phyloP scores from a whole-genome alignment of 768 basidiomycete species.

The Rhizopogon roseolus region DNA sequence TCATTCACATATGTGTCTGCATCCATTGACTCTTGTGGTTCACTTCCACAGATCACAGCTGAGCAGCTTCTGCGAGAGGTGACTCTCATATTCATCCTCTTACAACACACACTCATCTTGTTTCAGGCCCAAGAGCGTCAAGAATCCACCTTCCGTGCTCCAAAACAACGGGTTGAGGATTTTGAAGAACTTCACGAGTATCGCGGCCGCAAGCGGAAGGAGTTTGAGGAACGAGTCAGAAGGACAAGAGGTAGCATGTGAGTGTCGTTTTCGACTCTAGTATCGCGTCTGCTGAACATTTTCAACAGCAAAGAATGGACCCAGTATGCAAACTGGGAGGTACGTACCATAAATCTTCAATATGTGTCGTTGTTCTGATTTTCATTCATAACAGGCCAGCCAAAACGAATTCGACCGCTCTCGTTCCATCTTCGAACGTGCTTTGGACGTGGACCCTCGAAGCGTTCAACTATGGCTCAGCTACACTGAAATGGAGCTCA shows the following conservation, averaged over 20 bases:
- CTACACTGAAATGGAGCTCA: slow-evolving; percentile 97
- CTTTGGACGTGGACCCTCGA: slow-evolving; percentile 90
- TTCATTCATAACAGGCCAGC: slow-evolving; percentile 52
- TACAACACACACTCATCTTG: not conserved
- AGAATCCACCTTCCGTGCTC: slow-evolving; percentile 86
- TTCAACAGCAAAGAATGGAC: slow-evolving; percentile 77
- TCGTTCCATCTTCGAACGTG: slow-evolving; percentile 93
- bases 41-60: slow-evolving; percentile 76
- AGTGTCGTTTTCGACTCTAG: slow-evolving; percentile 19
- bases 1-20: not conserved
- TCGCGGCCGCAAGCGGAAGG: slow-evolving; percentile 85
- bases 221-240: slow-evolving; percentile 87
- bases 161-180: slow-evolving; percentile 94
- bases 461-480: slow-evolving; percentile 90
- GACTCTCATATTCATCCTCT: slow-evolving; percentile 7
- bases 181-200: slow-evolving; percentile 91
- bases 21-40: slow-evolving; percentile 6
- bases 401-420: slow-evolving; percentile 97
- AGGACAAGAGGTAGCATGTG: slow-evolving; percentile 79
- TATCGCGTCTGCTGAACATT: slow-evolving; percentile 1
- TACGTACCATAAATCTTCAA: slow-evolving; percentile 20
- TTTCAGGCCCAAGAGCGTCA: slow-evolving; percentile 92
- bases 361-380: slow-evolving; percentile 7
- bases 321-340: slow-evolving; percentile 85
- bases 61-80: slow-evolving; percentile 97